phyloP scores from a whole-genome alignment of 768 basidiomycete genomes.

The Termitomyces sp. region DNA sequence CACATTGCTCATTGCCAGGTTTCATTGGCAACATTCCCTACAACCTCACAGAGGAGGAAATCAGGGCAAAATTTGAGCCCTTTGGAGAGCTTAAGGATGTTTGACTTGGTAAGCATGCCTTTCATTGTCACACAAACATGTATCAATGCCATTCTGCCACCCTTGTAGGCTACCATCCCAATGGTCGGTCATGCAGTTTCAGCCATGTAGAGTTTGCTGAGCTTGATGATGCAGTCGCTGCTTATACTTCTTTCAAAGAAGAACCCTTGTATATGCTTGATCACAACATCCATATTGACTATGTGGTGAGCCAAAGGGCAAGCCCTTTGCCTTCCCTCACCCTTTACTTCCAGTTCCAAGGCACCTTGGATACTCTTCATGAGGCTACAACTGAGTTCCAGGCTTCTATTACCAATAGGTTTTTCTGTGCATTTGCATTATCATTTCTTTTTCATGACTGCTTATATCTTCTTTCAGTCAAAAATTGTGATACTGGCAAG shows the following conservation, averaged over 20 bases:
- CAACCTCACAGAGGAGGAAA: conserved; percentile 30
- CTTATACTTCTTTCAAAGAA: conserved; percentile 27
- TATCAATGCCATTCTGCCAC: not conserved
- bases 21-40: conserved; percentile 59
- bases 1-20: too few species aligned
- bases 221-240: conserved; percentile 29
- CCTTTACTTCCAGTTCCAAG: conserved; percentile 27
- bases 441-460: not conserved
- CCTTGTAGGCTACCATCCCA: conserved; percentile 12
- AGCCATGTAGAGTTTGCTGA: conserved; percentile 39
- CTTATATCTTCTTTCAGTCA: conserved; percentile 20
- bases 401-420: conserved; percentile 21
- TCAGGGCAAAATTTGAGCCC: conserved; percentile 34
- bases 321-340: conserved; percentile 25
- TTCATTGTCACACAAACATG: not conserved
- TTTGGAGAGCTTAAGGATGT: conserved; percentile 37
- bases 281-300: conserved; percentile 39
- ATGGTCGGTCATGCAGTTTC: conserved; percentile 37
- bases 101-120: conserved; percentile 30
- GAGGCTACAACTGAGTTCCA: conserved; percentile 20
- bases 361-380: conserved; percentile 19
- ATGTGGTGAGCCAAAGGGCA: too few species aligned
- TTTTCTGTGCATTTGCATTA: conserved; percentile 23
- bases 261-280: conserved; percentile 47
- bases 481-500: conserved; percentile 24